Evolutionary conservation across 2,329 filamentous ascomycete genomes (phyloP).

Genomic region (Endocalyx cinctus): DNA sequence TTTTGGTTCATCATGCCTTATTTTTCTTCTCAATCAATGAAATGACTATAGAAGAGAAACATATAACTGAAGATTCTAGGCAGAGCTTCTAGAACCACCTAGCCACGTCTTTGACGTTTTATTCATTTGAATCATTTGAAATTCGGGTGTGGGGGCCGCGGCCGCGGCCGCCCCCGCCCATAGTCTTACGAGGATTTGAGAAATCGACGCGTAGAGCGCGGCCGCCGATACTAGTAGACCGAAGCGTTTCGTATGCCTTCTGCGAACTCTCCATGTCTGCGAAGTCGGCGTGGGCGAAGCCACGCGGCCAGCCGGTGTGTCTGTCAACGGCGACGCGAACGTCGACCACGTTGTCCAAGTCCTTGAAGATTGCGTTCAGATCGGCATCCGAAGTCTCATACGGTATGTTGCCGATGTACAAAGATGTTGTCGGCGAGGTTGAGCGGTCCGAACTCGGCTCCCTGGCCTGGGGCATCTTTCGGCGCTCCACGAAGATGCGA

Average conservation of each 20-base stretch:
- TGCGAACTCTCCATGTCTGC: conserved; percentile 60
- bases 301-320: conserved; percentile 72
- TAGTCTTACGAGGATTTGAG: conserved; percentile 28
- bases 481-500: conserved; percentile 21
- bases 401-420: conserved; percentile 83
- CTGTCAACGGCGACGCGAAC: conserved; percentile 81
- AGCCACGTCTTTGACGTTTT: too few relatives aligned
- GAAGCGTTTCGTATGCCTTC: conserved; percentile 52
- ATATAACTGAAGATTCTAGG: too few relatives aligned
- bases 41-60: too few relatives aligned
- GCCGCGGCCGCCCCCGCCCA: too few relatives aligned
- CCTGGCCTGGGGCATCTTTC: conserved; percentile 3
- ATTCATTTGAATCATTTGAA: too few relatives aligned
- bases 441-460: conserved; percentile 18
- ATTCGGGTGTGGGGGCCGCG: too few relatives aligned
- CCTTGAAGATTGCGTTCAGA: conserved; percentile 70
- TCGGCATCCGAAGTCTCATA: conserved; percentile 83
- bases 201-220: conserved; percentile 64
- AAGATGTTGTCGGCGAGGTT: conserved; percentile 51
- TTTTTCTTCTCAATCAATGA: too few relatives aligned
- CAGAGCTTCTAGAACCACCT: too few relatives aligned
- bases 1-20: too few relatives aligned
- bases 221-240: conserved; percentile 57
- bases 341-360: conserved; percentile 65
- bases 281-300: conserved; percentile 84